Evolutionary conservation across 257 asterid genomes (phyloP), one percentile per base, ranked within the genome.

Genomic region (Petrea volubilis): DNA sequence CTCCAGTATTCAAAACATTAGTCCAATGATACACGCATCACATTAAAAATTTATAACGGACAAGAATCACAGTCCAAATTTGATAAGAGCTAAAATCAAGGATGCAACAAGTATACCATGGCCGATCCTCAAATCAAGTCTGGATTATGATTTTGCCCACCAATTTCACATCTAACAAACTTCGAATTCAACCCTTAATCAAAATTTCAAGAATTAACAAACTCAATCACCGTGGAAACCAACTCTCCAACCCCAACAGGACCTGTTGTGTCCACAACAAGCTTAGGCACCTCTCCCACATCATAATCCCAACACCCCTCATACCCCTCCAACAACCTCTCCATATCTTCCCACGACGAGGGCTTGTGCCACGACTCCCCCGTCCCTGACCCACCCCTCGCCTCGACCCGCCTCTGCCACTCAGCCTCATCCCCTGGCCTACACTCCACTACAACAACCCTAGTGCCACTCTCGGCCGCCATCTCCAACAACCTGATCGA

Each of bases 291-390:
- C 5, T 74, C 78, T 3, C 84, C 92, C 23, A 82, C 75, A 43
- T 87, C 97, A 79, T 91, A 91, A 43, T 91, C 92, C 91, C 95
- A 89, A 62, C 97, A 88, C 43, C 87, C 86, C 43, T 70, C 87
- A 67, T 91, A 91, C 6, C 71, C 77, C 57, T 83, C 89, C 88
- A 91, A 43, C 71, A 88, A 49, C 43, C 62, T 68, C 82, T 84
- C 95, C 81, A 91, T 82, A n/a, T 91, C 96, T 18, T 14, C 70
- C 94, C 96, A 86, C 65, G 82, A 80, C 5, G 73, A 20, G 21
- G 97, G 96, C 81, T 88, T 88, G 64, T 91, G 94, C 94, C 94
- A 88, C 57, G 82, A 82, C 36, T 68, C 72, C n/a, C 73, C n/a
- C 82, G 52, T 38, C 81, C 25, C n/a, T 11, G 74, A 0, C 14